phyloP scores from a whole-genome alignment of 192 early-diverging fungal species.

The Podila verticillata region DNA sequence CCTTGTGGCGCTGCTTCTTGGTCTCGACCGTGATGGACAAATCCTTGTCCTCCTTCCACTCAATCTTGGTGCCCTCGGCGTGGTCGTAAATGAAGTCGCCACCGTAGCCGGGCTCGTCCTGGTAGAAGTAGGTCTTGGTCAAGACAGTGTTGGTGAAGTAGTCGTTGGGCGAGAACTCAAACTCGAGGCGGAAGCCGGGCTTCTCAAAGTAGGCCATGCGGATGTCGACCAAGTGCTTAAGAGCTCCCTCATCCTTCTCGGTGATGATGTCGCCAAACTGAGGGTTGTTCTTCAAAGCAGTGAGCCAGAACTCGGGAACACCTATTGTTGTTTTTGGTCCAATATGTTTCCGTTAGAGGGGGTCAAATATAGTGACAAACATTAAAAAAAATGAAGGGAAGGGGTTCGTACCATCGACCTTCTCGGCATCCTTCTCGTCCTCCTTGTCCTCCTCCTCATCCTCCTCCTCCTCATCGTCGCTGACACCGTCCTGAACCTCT shows the following conservation, averaged over 20 bases:
- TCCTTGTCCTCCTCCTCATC: slow-evolving; percentile 66
- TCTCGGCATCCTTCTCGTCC: slow-evolving; percentile 53
- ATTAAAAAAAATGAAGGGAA: not conserved
- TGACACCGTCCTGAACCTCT: slow-evolving; percentile 73
- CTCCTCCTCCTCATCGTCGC: slow-evolving; percentile 68
- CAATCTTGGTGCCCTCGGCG: slow-evolving; percentile 89
- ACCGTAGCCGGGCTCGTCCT: slow-evolving; percentile 79
- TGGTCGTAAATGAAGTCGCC: slow-evolving; percentile 92
- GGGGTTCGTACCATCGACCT: slow-evolving; percentile 36
- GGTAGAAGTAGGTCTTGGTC: slow-evolving; percentile 94
- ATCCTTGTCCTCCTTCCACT: slow-evolving; percentile 98
- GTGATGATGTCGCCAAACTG: slow-evolving; percentile 87
- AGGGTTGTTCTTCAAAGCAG: slow-evolving; percentile 87
- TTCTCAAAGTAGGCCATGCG: slow-evolving; percentile 84
- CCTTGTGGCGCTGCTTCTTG: slow-evolving; percentile 99
- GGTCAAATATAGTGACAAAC: not conserved
- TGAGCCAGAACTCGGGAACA: slow-evolving; percentile 98
- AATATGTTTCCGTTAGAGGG: not conserved
- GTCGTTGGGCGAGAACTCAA: slow-evolving; percentile 89
- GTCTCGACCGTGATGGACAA: slow-evolving; percentile 93
- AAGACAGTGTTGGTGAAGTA: slow-evolving; percentile 90
- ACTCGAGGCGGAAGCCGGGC: slow-evolving; percentile 95
- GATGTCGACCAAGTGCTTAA: slow-evolving; percentile 93
- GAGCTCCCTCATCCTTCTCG: slow-evolving; percentile 87
- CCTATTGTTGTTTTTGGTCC: slow-evolving; percentile 54